A percentile compares a stretch with the other conserved stretches of the same genome.
These are phyloP conservation scores for Abrus precatorius DNA, from an alignment of 306 rosid species.

Conservation along the genomic window DNA sequence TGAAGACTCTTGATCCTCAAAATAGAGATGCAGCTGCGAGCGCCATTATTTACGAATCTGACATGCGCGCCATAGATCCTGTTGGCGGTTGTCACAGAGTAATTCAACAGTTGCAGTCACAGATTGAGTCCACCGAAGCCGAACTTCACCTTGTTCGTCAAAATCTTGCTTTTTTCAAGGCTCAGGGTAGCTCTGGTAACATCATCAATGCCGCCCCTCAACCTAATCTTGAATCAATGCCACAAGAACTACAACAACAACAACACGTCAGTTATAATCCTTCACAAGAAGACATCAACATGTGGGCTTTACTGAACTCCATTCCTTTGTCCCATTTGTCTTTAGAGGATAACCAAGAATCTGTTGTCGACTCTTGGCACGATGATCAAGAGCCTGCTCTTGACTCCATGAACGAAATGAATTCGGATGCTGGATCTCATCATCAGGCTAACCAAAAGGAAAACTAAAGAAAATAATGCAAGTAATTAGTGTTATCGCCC, in stretches of 20 bases:
- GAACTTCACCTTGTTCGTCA: conserved; percentile 66
- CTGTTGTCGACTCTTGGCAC: background rate
- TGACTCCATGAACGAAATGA: background rate
- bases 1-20: conserved; percentile 47
- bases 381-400: conserved; percentile 46
- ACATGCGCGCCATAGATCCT: conserved; percentile 74
- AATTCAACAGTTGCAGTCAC: conserved; percentile 52
- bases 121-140: conserved; percentile 44
- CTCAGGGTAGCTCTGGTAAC: background rate
- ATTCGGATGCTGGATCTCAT: no score
- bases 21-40: conserved; percentile 60
- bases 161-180: conserved; percentile 61
- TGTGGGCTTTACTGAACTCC: background rate
- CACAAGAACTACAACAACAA: background rate
- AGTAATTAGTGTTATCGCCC: no score
- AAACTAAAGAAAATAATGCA: no score
- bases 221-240: background rate
- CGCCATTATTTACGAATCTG: conserved; percentile 68
- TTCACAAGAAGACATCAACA: background rate
- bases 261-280: background rate
- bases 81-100: conserved; percentile 71
- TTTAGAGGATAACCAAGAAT: conserved; percentile 43
- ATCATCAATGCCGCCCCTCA: no score
- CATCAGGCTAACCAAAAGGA: no score
- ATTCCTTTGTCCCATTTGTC: background rate